A percentile compares a stretch with the other conserved stretches of the same genome.
These are phyloP conservation scores for Moesziomyces globuligerus DNA, from an alignment of 1,284 basidiomycete genomes.

Conservation along the genomic window DNA sequence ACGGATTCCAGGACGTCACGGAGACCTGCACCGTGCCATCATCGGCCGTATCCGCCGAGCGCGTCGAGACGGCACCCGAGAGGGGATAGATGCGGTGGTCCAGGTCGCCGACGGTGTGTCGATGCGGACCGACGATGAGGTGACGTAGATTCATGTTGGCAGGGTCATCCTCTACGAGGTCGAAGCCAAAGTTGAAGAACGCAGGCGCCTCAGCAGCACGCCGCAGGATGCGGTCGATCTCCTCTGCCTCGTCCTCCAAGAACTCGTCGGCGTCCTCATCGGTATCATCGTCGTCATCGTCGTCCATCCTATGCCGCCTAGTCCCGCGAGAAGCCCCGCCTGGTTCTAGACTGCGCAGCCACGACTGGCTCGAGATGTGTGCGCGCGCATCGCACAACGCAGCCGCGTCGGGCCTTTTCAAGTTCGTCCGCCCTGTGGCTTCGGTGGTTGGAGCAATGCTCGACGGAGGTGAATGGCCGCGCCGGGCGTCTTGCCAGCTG, in stretches of 20 bases:
- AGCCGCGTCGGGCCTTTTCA: neutral
- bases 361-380: constrained; percentile 33
- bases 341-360: constrained; percentile 28
- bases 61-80: constrained; percentile 6
- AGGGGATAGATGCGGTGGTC: constrained; percentile 5
- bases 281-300: neutral
- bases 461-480: constrained; percentile 3
- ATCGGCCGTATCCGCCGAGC: constrained; percentile 1
- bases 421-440: neutral
- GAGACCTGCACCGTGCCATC: constrained; percentile 12
- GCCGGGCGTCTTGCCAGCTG: constrained; percentile 31
- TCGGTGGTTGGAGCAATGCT: neutral
- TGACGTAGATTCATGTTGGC: constrained; percentile 3
- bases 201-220: constrained; percentile 16
- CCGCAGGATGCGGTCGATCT: constrained; percentile 22
- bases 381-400: constrained; percentile 5
- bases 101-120: constrained; percentile 1
- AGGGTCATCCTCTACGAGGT: constrained; percentile 25
- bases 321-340: constrained; percentile 1
- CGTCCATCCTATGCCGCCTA: too few relatives aligned
- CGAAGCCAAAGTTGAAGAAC: constrained; percentile 32
- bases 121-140: constrained; percentile 9
- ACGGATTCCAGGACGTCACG: constrained; percentile 13
- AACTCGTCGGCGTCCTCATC: constrained; percentile 5
- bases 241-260: constrained; percentile 19